Evolutionary conservation across 2,329 filamentous ascomycete species (phyloP).

Genomic region (Clonostachys rhizophaga): DNA sequence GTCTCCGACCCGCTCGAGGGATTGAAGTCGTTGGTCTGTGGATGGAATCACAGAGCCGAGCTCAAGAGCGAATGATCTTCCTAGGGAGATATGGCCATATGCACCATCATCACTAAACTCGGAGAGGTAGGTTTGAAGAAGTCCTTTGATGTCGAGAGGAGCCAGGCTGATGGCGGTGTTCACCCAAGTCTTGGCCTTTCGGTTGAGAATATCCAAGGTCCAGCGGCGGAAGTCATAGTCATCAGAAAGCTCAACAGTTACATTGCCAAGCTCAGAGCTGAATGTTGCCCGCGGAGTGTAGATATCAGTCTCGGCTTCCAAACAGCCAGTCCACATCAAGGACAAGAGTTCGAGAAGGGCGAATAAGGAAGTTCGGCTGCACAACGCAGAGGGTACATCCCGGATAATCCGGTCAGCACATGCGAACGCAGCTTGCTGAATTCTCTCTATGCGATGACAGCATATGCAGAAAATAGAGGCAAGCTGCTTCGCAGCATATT

Average conservation of each 20-base stretch:
- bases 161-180: slow-evolving; percentile 75
- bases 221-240: slow-evolving; percentile 77
- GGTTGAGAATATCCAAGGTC: slow-evolving; percentile 75
- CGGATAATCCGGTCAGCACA: slow-evolving; percentile 84
- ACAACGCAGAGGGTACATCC: slow-evolving; percentile 83
- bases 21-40: slow-evolving; percentile 80
- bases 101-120: slow-evolving; percentile 88
- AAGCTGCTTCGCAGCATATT: slow-evolving; percentile 84
- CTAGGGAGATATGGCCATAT: slow-evolving; percentile 88
- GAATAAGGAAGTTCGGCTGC: slow-evolving; percentile 86
- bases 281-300: slow-evolving; percentile 85
- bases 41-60: slow-evolving; percentile 83
- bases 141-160: slow-evolving; percentile 88
- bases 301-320: slow-evolving; percentile 91
- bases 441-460: slow-evolving; percentile 88
- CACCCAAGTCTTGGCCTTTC: slow-evolving; percentile 77
- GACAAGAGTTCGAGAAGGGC: slow-evolving; percentile 87
- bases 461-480: slow-evolving; percentile 81
- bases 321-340: slow-evolving; percentile 90
- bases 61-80: slow-evolving; percentile 89
- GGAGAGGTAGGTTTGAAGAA: slow-evolving; percentile 93
- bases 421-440: slow-evolving; percentile 79
- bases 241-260: slow-evolving; percentile 88
- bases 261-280: slow-evolving; percentile 69
- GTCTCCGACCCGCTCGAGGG: slow-evolving; percentile 71